Base-by-base conservation (phyloP, 1,139 yeast genomes). In the Sugiyamaella japonica region DNA sequence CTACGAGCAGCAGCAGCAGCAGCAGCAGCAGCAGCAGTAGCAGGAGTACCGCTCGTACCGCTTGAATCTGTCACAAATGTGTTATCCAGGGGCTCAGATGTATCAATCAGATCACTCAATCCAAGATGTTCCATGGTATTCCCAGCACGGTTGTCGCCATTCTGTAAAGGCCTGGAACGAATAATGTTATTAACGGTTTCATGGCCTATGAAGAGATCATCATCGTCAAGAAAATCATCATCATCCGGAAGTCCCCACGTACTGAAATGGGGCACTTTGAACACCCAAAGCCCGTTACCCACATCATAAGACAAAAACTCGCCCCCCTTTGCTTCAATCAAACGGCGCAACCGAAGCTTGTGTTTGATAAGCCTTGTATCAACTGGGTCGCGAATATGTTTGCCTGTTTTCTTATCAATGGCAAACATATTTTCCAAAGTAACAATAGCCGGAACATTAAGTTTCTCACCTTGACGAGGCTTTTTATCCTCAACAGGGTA, bases 251-350 rank as follows among this genome's bases (percentile, higher is more conserved):
- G 73, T 2, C 98, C 98, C 97, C 97, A 93, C 6, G 86, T 81
- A 73, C 97, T 89, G 66, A 93, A 93, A 73, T 93, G 99, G 60
- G 86, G 84, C 1, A 93, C 98, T 63, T 77, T 81, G 70, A 89
- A 90, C 0, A 86, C 83, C 90, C 93, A 90, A 7, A 80, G 71
- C 23, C 88, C 88, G n/a, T 82, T 80, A 20, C 82, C 76, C 1
- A 90, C 91, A 64, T 86, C 91, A 66, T 85, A 90, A 3, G 91
- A 84, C 8, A 90, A 75, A 67, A 86, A 89, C 58, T 85, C 85
- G 82, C 86, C 88, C 3, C 93, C 96, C 49, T 75, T 77, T 59
- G 79, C 72, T 45, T 72, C 73, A 54, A 76, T 76, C 54, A 85
- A 73, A 55, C 73, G 75, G 48, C 76, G 77, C 31, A 72, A 62